These are phyloP conservation scores for Thalassiosira allenii DNA, from an alignment of 352 stramenopile species.

Conservation along the genomic window DNA sequence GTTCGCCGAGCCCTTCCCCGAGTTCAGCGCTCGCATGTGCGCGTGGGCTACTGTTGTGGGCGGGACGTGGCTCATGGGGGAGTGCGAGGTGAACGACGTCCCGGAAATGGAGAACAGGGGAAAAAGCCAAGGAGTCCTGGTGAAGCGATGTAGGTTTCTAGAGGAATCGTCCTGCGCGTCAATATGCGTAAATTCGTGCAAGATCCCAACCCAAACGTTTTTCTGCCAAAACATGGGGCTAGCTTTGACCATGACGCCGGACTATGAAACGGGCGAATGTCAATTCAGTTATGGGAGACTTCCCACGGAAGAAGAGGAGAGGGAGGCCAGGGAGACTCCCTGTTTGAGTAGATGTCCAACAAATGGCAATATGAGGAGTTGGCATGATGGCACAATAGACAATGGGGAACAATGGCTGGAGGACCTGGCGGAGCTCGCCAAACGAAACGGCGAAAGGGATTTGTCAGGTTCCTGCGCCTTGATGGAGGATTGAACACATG, in stretches of 20 bases:
- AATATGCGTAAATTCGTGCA: slow-evolving; percentile 89
- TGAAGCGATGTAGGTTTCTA: slow-evolving; percentile 88
- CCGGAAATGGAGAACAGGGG: slow-evolving; percentile 52
- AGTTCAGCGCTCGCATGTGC: slow-evolving; percentile 84
- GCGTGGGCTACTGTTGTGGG: slow-evolving; percentile 75
- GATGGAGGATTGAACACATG: slow-evolving; percentile 46
- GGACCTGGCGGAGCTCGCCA: slow-evolving; percentile 35
- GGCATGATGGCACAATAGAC: slow-evolving; percentile 48
- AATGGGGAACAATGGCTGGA: slow-evolving; percentile 24
- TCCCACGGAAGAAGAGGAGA: slow-evolving; percentile 77
- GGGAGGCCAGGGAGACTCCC: slow-evolving; percentile 71
- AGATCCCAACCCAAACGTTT: slow-evolving; percentile 88
- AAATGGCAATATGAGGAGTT: slow-evolving; percentile 64
- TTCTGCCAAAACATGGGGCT: slow-evolving; percentile 89
- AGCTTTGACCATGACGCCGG: slow-evolving; percentile 87
- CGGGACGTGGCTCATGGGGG: slow-evolving; percentile 86
- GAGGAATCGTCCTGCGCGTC: slow-evolving; percentile 87
- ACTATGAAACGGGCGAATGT: slow-evolving; percentile 89
- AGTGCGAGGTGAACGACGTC: slow-evolving; percentile 83
- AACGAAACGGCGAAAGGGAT: slow-evolving; percentile 11
- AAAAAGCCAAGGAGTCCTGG: slow-evolving; percentile 74
- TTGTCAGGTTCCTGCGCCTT: slow-evolving; percentile 21
- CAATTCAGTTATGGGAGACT: slow-evolving; percentile 84
- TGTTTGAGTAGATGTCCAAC: slow-evolving; percentile 83
- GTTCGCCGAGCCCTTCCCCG: slow-evolving; percentile 80